A percentile compares a stretch with the other conserved stretches of the same genome.
These are phyloP conservation scores for Cymbopogon citratus DNA, from an alignment of 176 grass and related monocot species.

Conservation along the genomic window DNA sequence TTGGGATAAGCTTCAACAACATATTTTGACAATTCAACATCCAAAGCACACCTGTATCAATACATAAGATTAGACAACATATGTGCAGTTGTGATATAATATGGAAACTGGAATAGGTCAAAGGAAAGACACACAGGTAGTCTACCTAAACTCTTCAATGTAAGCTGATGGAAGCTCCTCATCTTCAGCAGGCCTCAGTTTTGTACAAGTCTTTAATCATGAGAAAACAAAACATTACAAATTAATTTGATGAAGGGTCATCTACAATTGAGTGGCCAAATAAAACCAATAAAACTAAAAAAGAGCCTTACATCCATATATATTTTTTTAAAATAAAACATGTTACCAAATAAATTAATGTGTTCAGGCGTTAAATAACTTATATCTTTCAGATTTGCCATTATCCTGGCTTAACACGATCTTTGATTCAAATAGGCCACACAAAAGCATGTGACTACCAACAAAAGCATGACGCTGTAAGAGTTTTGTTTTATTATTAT, in stretches of 20 bases:
- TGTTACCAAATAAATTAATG: not conserved
- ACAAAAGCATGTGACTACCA: not conserved
- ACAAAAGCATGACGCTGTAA: constrained; percentile 3
- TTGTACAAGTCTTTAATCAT: constrained; percentile 64
- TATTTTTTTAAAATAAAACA: not conserved
- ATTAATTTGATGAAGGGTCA: constrained; percentile 7
- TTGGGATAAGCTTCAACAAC: constrained; percentile 83
- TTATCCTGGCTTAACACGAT: not conserved
- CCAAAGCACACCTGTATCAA: constrained; percentile 59
- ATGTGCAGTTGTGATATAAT: not conserved
- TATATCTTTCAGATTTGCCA: not conserved
- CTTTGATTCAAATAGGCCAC: not conserved
- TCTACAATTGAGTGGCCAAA: not conserved
- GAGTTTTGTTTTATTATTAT: too few species aligned
- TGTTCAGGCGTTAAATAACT: not conserved
- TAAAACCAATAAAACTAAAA: not conserved
- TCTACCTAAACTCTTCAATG: constrained; percentile 91
- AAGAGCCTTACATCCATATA: not conserved
- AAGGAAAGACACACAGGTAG: constrained; percentile 14
- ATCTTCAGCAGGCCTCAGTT: constrained; percentile 79
- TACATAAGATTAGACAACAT: constrained; percentile 16
- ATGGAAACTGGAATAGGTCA: constrained; percentile 13
- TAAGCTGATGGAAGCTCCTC: constrained; percentile 91
- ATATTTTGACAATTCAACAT: constrained; percentile 87
- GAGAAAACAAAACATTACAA: constrained; percentile 1